Evolutionary conservation across 768 basidiomycete genomes (phyloP).

Genomic region (Rubroboletus pulcherrimus): DNA sequence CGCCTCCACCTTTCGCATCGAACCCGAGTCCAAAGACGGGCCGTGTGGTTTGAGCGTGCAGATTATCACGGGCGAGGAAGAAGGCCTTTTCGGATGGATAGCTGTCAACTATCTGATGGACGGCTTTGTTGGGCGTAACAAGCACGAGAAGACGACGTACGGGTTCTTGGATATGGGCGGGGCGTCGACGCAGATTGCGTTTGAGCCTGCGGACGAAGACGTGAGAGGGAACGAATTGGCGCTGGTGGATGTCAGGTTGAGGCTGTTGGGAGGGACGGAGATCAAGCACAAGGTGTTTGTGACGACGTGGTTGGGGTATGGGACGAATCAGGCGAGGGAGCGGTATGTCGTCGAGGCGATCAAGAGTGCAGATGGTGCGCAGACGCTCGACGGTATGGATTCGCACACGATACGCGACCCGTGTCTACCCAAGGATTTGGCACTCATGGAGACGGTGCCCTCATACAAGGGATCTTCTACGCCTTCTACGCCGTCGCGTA

Average conservation of each 20-base stretch:
- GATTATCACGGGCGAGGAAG: conserved; percentile 97
- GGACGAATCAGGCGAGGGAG: conserved; percentile 95
- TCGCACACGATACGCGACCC: conserved; percentile 67
- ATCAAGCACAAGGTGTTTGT: conserved; percentile 93
- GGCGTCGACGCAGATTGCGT: conserved; percentile 97
- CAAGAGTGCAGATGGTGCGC: conserved; percentile 46
- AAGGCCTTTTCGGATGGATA: conserved; percentile 98
- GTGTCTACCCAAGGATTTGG: conserved; percentile 79
- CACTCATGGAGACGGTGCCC: conserved; percentile 54
- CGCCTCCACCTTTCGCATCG: conserved; percentile 79
- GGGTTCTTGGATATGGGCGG: conserved; percentile 99
- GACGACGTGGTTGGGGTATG: conserved; percentile 98
- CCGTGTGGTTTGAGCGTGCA: conserved; percentile 91
- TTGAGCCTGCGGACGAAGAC: conserved; percentile 73
- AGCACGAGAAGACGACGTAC: conserved; percentile 72
- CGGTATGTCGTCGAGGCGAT: conserved; percentile 78
- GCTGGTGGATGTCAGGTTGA: conserved; percentile 75
- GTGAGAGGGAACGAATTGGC: conserved; percentile 47
- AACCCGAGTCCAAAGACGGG: conserved; percentile 57
- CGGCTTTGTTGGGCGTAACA: conserved; percentile 60
- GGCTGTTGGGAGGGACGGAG: conserved; percentile 79
- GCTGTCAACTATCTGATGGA: conserved; percentile 99
- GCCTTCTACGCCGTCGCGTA: conserved; percentile 52
- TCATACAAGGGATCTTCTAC: conserved; percentile 36
- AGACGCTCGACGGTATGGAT: conserved; percentile 15